Percentiles rank a stretch among this genome's conserved stretches.
Conservation (phyloP, 345 rosid genomes). For the Linum trigynum region DNA sequence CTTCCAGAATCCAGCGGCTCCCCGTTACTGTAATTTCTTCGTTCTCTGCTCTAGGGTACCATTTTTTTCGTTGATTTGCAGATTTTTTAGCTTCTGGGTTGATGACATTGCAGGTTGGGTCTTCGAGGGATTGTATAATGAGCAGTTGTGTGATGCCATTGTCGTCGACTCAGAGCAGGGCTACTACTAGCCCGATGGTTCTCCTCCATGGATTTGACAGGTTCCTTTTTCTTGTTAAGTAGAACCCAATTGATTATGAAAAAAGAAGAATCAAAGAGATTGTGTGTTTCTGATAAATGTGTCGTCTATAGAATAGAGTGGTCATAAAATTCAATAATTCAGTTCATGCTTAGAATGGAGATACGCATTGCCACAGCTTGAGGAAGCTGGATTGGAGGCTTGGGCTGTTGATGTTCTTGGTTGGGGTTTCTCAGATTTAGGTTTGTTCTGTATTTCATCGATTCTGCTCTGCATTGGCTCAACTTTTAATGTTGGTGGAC, state of each 20-base stretch:
- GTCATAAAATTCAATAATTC: constrained; percentile 13
- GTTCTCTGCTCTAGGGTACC: neutral
- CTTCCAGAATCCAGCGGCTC: constrained; percentile 48
- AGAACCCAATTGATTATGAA: neutral
- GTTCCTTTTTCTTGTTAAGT: constrained; percentile 18
- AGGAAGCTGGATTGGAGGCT: constrained; percentile 79
- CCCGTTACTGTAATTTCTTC: constrained; percentile 30
- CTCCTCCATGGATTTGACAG: constrained; percentile 96
- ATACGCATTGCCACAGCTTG: constrained; percentile 68
- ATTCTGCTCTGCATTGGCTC: neutral
- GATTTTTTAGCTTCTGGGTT: neutral
- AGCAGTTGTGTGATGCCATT: constrained; percentile 76
- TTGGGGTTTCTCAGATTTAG: constrained; percentile 95
- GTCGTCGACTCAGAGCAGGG: constrained; percentile 36
- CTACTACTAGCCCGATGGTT: constrained; percentile 42
- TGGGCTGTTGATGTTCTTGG: constrained; percentile 94
- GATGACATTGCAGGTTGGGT: constrained; percentile 39
- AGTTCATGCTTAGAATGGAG: constrained; percentile 99
- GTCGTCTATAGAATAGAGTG: neutral
- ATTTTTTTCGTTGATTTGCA: neutral
- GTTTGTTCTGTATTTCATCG: constrained; percentile 22
- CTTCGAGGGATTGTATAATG: constrained; percentile 44
- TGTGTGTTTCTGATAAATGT: no score
- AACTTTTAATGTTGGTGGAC: neutral
- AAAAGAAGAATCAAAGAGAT: neutral